Conservation (phyloP, 2,329 filamentous ascomycete genomes). For the Monosporascus sp. region DNA sequence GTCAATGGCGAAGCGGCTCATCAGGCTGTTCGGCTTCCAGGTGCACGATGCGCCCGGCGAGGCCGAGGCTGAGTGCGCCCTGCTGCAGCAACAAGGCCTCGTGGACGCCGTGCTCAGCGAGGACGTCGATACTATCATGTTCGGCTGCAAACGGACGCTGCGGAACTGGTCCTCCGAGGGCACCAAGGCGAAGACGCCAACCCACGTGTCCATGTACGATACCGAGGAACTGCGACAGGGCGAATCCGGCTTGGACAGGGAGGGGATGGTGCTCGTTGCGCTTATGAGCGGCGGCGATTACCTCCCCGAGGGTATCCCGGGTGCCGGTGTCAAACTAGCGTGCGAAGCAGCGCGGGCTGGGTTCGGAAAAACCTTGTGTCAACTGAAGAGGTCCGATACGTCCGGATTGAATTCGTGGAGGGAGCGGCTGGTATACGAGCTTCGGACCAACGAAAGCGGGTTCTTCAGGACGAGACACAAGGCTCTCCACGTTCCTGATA, state of each 20-base stretch:
- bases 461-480: conserved; percentile 75
- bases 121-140: conserved; percentile 97
- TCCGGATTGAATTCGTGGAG: conserved; percentile 65
- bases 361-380: conserved; percentile 73
- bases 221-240: conserved; percentile 46
- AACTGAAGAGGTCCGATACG: conserved; percentile 54
- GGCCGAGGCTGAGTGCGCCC: conserved; percentile 90
- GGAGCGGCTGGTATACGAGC: conserved; percentile 64
- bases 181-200: conserved; percentile 62
- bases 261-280: conserved; percentile 91
- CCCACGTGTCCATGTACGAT: conserved; percentile 81
- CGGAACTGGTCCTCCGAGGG: conserved; percentile 78
- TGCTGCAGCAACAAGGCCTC: conserved; percentile 73
- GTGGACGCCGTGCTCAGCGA: conserved; percentile 94
- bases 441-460: conserved; percentile 77
- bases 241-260: conserved; percentile 62
- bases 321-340: conserved; percentile 82
- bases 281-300: conserved; percentile 97
- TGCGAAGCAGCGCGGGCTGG: conserved; percentile 86
- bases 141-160: conserved; percentile 75
- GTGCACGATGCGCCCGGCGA: conserved; percentile 87
- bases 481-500: conserved; percentile 67
- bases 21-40: conserved; percentile 79
- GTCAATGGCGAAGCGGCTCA: conserved; percentile 74
- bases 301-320: conserved; percentile 77